Evolutionary conservation across 257 asterid species (phyloP).

Genomic region (Solanum megistacrolobum): DNA sequence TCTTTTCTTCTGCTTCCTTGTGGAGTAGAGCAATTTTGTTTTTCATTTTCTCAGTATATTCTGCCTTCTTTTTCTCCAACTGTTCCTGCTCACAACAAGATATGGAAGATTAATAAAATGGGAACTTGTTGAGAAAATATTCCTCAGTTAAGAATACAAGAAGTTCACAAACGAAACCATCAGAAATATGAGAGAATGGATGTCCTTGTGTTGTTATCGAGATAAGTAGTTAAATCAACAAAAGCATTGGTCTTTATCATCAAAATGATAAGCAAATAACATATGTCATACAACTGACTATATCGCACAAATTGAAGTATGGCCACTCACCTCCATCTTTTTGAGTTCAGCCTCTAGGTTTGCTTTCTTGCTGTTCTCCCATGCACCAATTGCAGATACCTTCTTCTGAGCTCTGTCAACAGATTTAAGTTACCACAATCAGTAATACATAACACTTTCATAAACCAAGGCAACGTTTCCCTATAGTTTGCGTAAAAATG

Average conservation of each 20-base stretch:
- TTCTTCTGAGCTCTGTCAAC: slow-evolving; percentile 70
- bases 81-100: slow-evolving; percentile 37
- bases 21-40: slow-evolving; percentile 68
- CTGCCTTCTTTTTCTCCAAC: slow-evolving; percentile 75
- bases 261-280: background rate
- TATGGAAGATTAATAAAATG: background rate
- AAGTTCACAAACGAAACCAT: background rate
- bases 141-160: background rate
- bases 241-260: background rate
- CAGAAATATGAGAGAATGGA: background rate
- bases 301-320: background rate
- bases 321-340: slow-evolving; percentile 59
- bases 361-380: slow-evolving; percentile 98
- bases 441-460: background rate
- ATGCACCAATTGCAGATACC: slow-evolving; percentile 48
- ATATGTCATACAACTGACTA: background rate
- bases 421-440: background rate
- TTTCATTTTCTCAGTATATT: slow-evolving; percentile 57
- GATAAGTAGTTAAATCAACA: background rate
- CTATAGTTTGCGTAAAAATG: background rate
- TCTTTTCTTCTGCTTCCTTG: slow-evolving; percentile 76
- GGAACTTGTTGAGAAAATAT: background rate
- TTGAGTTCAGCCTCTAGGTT: slow-evolving; percentile 73
- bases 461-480: background rate
- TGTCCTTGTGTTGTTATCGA: background rate